phyloP scores from a whole-genome alignment of 2,329 filamentous ascomycete genomes.

The Pseudocercospora musae region DNA sequence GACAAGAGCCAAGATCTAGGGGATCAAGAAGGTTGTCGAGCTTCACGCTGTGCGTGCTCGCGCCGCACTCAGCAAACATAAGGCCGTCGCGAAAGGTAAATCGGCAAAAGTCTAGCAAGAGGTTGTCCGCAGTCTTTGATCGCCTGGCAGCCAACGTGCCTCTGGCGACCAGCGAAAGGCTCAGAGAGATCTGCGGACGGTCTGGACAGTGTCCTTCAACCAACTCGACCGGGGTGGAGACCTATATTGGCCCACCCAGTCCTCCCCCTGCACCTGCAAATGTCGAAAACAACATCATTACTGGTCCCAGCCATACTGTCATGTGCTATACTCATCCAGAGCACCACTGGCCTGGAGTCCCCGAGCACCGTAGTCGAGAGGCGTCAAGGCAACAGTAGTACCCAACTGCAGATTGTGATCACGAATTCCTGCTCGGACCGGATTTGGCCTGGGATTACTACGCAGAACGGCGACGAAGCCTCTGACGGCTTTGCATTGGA shows the following conservation, averaged over 20 bases:
- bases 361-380: neutral
- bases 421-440: constrained; percentile 69
- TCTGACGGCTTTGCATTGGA: constrained; percentile 64
- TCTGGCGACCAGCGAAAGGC: neutral
- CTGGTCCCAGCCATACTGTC: neutral
- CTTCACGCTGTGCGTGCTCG: neutral
- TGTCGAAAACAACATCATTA: neutral
- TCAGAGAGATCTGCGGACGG: neutral
- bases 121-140: constrained; percentile 4
- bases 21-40: neutral
- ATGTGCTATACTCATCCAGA: neutral
- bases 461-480: constrained; percentile 65
- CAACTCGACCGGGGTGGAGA: neutral
- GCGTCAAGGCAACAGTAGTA: neutral
- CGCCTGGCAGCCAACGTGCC: neutral
- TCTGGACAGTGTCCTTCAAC: neutral
- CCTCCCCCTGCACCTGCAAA: neutral
- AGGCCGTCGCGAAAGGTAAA: constrained; percentile 2
- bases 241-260: neutral
- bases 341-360: neutral
- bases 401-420: constrained; percentile 56
- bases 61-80: neutral
- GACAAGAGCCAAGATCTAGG: neutral
- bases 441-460: constrained; percentile 73
- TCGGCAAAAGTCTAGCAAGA: neutral